Conservation (phyloP, 768 basidiomycete species). For the Gloeophyllum trabeum region DNA sequence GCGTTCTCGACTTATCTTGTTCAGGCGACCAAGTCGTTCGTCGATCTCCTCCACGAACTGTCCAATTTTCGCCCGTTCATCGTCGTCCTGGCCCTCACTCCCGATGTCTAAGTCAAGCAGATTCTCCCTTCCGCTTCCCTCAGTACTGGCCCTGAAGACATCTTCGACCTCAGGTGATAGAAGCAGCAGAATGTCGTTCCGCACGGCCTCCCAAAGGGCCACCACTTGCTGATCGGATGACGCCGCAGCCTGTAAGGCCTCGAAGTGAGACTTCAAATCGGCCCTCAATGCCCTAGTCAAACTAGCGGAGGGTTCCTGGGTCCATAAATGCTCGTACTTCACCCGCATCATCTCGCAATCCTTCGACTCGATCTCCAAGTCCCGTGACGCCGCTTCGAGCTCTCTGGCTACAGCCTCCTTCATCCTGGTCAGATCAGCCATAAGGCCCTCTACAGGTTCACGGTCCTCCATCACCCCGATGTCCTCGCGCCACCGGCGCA, state of each 20-base stretch:
- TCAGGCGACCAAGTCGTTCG: conserved; percentile 64
- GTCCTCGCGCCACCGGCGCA: conserved; percentile 66
- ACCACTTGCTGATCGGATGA: conserved; percentile 70
- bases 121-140: conserved; percentile 25
- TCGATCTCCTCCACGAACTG: conserved; percentile 65
- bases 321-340: conserved; percentile 80
- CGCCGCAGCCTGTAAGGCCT: conserved; percentile 65
- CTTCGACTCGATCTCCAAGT: conserved; percentile 72
- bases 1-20: conserved; percentile 78
- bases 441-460: conserved; percentile 53
- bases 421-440: conserved; percentile 45
- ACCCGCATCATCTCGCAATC: conserved; percentile 87
- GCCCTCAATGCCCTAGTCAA: conserved; percentile 60
- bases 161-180: conserved; percentile 50
- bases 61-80: conserved; percentile 57
- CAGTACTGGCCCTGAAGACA: conserved; percentile 44
- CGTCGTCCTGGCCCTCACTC: conserved; percentile 48
- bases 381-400: conserved; percentile 47
- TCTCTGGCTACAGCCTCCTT: conserved; percentile 47
- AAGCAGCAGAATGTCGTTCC: conserved; percentile 52
- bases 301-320: conserved; percentile 72
- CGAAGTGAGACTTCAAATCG: conserved; percentile 69
- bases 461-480: conserved; percentile 57
- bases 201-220: conserved; percentile 60
- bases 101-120: conserved; percentile 68